phyloP scores from a whole-genome alignment of 1,284 basidiomycete genomes.

The Volvariella surrecta region DNA sequence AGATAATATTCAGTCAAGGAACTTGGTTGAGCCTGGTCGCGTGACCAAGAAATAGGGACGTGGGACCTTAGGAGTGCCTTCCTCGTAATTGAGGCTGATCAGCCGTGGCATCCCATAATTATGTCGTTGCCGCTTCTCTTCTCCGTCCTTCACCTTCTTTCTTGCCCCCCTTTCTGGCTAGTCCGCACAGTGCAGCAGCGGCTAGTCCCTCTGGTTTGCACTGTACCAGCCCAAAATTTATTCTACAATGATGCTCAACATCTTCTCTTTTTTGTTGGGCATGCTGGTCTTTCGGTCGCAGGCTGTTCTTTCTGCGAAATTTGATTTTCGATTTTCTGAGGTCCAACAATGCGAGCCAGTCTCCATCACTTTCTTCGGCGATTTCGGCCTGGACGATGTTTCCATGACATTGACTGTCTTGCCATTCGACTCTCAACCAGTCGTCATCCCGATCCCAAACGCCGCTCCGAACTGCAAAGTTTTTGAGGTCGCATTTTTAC shows the following conservation, averaged over 20 bases:
- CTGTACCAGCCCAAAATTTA: slow-evolving; percentile 14
- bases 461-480: slow-evolving; percentile 28
- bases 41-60: too few relatives aligned
- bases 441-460: slow-evolving; percentile 39
- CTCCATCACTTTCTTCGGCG: slow-evolving; percentile 35
- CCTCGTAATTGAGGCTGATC: too few relatives aligned
- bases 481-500: slow-evolving; percentile 41
- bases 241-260: slow-evolving; percentile 19
- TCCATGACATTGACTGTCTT: slow-evolving; percentile 44
- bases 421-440: slow-evolving; percentile 41
- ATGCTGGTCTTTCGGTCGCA: slow-evolving; percentile 34
- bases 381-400: slow-evolving; percentile 18
- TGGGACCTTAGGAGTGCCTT: too few relatives aligned
- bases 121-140: too few relatives aligned
- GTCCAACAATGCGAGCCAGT: slow-evolving; percentile 49
- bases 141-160: too few relatives aligned
- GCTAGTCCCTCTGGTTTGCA: slow-evolving; percentile 8
- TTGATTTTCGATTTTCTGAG: slow-evolving; percentile 38
- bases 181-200: slow-evolving; percentile 16
- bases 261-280: slow-evolving; percentile 27
- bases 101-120: too few relatives aligned
- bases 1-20: too few relatives aligned
- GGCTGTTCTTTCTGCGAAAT: slow-evolving; percentile 34
- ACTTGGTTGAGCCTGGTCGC: too few relatives aligned
- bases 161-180: slow-evolving; percentile 16